Percentiles rank a stretch among this genome's conserved stretches.
These are phyloP conservation scores for Pleomassaria siparia DNA, from an alignment of 2,329 filamentous ascomycete genomes.

Conservation along the genomic window DNA sequence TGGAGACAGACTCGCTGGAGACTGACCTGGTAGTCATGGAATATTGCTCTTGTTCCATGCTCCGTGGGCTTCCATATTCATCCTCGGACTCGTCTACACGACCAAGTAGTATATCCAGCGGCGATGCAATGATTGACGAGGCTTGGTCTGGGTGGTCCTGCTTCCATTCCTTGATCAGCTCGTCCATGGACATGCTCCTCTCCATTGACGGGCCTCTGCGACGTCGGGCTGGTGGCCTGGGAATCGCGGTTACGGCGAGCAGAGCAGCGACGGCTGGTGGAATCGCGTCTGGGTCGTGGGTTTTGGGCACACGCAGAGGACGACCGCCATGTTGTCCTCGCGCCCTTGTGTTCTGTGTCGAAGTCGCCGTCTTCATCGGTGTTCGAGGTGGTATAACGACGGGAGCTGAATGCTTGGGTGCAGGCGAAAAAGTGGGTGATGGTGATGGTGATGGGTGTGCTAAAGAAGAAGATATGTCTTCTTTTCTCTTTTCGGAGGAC, in stretches of 20 bases:
- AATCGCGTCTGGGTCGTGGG: conserved; percentile 49
- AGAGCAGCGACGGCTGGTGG: conserved; percentile 60
- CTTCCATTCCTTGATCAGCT: conserved; percentile 58
- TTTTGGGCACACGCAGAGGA: conserved; percentile 25
- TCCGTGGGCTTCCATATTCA: conserved; percentile 44
- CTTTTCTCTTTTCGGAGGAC: conserved; percentile 9
- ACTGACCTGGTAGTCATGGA: conserved; percentile 49
- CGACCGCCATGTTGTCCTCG: conserved; percentile 34
- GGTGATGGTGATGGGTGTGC: conserved; percentile 19
- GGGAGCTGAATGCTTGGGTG: conserved; percentile 42
- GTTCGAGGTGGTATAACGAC: conserved; percentile 46
- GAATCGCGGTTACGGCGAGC: conserved; percentile 62
- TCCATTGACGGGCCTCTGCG: conserved; percentile 45
- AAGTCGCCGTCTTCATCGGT: conserved; percentile 30
- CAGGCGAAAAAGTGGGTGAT: conserved; percentile 19
- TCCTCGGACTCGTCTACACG: conserved; percentile 52
- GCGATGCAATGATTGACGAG: conserved; percentile 46
- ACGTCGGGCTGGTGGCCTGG: conserved; percentile 49
- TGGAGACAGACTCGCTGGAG: conserved; percentile 60
- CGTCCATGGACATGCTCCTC: conserved; percentile 56
- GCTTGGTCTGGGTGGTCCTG: conserved; percentile 47
- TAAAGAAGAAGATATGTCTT: conserved; percentile 6
- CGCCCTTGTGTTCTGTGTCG: conserved; percentile 33
- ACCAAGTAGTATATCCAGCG: conserved; percentile 59
- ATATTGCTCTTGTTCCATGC: conserved; percentile 48